Percentiles rank a stretch among this genome's conserved stretches.
These are phyloP conservation scores for Globisporangium solare DNA, from an alignment of 352 stramenopile species.

Conservation along the genomic window DNA sequence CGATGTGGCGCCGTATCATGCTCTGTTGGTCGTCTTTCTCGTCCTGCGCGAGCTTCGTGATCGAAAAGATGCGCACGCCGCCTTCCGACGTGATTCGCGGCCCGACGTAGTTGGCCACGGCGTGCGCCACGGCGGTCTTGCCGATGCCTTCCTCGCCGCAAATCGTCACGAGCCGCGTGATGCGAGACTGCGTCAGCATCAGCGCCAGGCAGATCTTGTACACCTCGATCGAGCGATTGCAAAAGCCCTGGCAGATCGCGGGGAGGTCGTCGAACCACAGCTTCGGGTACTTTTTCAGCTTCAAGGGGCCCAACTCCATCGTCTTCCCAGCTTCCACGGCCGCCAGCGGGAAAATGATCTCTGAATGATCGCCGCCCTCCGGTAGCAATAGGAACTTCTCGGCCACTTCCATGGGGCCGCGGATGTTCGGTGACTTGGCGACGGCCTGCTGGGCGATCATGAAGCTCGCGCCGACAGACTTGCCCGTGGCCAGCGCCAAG, in stretches of 20 bases:
- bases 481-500: constrained; percentile 66
- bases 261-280: constrained; percentile 78
- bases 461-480: constrained; percentile 67
- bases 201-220: constrained; percentile 81
- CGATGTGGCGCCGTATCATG: constrained; percentile 39
- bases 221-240: constrained; percentile 69
- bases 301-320: constrained; percentile 44
- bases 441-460: constrained; percentile 71
- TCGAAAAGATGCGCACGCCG: constrained; percentile 65
- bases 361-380: constrained; percentile 69
- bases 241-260: constrained; percentile 76
- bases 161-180: constrained; percentile 73
- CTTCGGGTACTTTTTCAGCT: constrained; percentile 60
- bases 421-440: constrained; percentile 74
- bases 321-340: constrained; percentile 36
- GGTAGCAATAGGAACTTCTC: constrained; percentile 78
- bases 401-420: constrained; percentile 55
- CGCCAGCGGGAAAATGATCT: constrained; percentile 76
- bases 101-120: constrained; percentile 74
- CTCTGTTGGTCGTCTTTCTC: constrained; percentile 52
- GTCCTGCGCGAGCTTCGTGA: constrained; percentile 52
- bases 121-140: constrained; percentile 71
- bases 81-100: constrained; percentile 66
- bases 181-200: constrained; percentile 71
- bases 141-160: constrained; percentile 71